Conservation (phyloP, 2,329 filamentous ascomycete species). For the Claviceps lovelessii region DNA sequence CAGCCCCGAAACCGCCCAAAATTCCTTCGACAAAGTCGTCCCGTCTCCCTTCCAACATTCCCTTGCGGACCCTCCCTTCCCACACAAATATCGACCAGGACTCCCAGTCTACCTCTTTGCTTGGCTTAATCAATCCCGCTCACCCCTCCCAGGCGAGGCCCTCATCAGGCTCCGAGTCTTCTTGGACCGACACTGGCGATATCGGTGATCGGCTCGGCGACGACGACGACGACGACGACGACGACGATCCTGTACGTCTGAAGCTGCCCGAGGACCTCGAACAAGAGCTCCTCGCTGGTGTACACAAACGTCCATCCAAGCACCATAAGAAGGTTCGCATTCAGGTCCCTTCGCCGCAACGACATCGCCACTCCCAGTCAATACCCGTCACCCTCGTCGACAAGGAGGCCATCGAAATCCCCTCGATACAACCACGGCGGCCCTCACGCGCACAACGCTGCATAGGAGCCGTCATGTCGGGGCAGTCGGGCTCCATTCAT, state of each 20-base stretch:
- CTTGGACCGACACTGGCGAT: slow-evolving; percentile 91
- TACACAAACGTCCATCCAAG: slow-evolving; percentile 30
- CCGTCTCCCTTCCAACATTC: slow-evolving; percentile 71
- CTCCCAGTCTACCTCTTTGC: slow-evolving; percentile 24
- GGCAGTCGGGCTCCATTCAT: slow-evolving; percentile 61
- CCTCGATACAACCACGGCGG: slow-evolving; percentile 47
- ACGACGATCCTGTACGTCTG: slow-evolving; percentile 65
- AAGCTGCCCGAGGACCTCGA: slow-evolving; percentile 54
- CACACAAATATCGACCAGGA: slow-evolving; percentile 23
- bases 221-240: slow-evolving; percentile 63
- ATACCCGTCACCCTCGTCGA: slow-evolving; percentile 29
- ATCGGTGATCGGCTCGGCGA: slow-evolving; percentile 80
- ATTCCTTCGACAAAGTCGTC: slow-evolving; percentile 63
- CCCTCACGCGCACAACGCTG: slow-evolving; percentile 55
- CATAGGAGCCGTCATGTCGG: slow-evolving; percentile 75
- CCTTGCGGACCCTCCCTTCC: slow-evolving; percentile 57
- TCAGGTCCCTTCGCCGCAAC: slow-evolving; percentile 31
- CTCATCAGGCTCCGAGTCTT: slow-evolving; percentile 49
- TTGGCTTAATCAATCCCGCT: slow-evolving; percentile 18
- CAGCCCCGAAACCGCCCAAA: slow-evolving; percentile 66
- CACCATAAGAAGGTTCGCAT: slow-evolving; percentile 55
- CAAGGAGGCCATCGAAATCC: slow-evolving; percentile 74
- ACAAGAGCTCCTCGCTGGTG: slow-evolving; percentile 41
- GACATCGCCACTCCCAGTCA: slow-evolving; percentile 21
- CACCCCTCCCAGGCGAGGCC: slow-evolving; percentile 32